Conservation (phyloP, 1,284 basidiomycete genomes). For the Ganoderma sinense region DNA sequence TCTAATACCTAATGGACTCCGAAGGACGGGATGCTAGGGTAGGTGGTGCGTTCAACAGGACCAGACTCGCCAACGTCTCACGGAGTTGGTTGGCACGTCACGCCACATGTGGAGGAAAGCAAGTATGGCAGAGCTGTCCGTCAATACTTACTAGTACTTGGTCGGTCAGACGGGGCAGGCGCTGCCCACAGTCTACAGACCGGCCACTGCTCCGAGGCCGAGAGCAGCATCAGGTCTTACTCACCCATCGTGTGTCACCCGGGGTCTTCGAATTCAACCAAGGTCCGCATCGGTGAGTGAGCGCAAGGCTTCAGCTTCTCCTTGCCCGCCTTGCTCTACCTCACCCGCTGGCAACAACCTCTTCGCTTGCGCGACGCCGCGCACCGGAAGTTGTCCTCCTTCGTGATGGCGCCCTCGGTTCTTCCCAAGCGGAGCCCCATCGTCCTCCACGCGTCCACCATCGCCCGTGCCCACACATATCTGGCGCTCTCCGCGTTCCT, state of each 20-base stretch:
- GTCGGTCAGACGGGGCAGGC: slow-evolving; percentile 4
- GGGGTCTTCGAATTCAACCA: not conserved
- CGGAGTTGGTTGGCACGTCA: not conserved
- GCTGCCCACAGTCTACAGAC: too few species aligned
- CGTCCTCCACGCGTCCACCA: slow-evolving; percentile 50
- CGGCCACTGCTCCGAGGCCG: not conserved
- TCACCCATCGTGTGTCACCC: not conserved
- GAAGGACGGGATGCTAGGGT: too few species aligned
- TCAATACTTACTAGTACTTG: too few species aligned
- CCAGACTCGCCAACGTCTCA: not conserved
- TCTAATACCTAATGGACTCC: too few species aligned
- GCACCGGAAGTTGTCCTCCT: not conserved
- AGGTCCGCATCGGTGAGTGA: not conserved
- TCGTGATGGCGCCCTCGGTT: slow-evolving; percentile 11
- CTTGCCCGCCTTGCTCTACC: not conserved
- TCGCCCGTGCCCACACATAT: slow-evolving; percentile 75
- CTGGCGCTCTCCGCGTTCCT: slow-evolving; percentile 78
- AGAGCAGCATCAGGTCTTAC: not conserved
- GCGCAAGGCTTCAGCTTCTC: not conserved
- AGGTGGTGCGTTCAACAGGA: too few species aligned
- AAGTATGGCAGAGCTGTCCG: not conserved
- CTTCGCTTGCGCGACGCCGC: not conserved
- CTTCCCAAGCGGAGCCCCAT: slow-evolving; percentile 17
- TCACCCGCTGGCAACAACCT: not conserved
- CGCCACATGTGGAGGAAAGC: not conserved